Conservation (phyloP, 73 alveolate species). For the Tetrahymena elliotti region DNA sequence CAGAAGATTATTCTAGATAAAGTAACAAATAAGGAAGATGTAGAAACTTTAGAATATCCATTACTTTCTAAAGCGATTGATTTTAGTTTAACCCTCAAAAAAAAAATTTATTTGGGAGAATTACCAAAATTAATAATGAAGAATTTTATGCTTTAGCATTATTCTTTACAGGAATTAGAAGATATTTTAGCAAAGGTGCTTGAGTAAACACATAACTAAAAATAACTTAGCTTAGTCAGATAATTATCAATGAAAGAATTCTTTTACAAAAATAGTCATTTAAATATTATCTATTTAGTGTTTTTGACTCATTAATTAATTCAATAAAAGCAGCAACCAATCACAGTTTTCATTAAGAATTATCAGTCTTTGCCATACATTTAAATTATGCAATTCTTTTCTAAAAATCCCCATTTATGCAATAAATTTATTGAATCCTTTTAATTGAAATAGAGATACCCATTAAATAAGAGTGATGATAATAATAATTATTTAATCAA, state of each 20-base stretch:
- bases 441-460: not conserved
- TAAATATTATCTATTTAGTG: not conserved
- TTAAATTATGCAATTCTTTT: not conserved
- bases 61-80: not conserved
- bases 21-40: not conserved
- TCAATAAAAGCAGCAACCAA: not conserved
- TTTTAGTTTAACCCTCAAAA: not conserved
- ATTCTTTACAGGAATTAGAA: not conserved
- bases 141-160: not conserved
- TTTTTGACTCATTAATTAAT: no score
- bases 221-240: not conserved
- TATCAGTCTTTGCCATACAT: not conserved
- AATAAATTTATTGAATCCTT: not conserved
- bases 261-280: not conserved
- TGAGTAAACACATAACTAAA: not conserved
- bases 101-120: not conserved
- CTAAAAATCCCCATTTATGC: not conserved
- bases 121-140: not conserved
- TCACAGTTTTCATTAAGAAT: not conserved
- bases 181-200: not conserved
- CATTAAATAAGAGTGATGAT: no score
- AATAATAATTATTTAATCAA: no score
- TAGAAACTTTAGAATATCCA: not conserved
- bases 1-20: not conserved
- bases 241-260: no score